Evolutionary conservation across 306 rosid genomes (phyloP), one percentile per base, ranked within the genome.

Genomic region (Cucumis melo): DNA sequence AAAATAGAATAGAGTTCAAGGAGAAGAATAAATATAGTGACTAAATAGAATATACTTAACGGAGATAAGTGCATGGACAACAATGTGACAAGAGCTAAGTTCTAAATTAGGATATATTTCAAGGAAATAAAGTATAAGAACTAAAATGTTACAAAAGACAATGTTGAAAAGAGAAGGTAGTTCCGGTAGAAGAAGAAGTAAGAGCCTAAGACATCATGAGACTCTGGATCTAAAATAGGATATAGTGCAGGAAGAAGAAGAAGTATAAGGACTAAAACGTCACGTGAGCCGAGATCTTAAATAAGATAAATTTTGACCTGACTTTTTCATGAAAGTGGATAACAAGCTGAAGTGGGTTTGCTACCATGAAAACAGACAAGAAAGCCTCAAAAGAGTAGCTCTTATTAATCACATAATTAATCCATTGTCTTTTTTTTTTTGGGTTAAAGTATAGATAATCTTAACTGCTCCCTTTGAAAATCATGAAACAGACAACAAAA

Each of bases 391-490:
- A 62, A 80, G 39, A 76, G 73, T 77, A 78, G 73, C 78, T 63
- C 81, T 73, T 62, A 71, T 75, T 79, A 79, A 64, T 77, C 38
- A 38, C 65, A 79, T 81, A 58, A 71, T 83, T 84, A 64, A 38
- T 64, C 85, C 36, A 29, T 6, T 80, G 81, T 86, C 16, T 48
- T 48, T 51, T 46, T 51, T 46, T 44, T 2, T 46, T 46, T 46
- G 53, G 53, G 59, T 83, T 85, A 84, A 80, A 85, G 82, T 78
- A 84, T 79, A 85, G 78, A 80, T 79, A 78, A 85, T 82, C 87
- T 86, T 82, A 72, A 95, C 98, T 87, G 88, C 99, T 89, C 98
- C 93, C 90, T 90, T 89, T 84, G 97, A 95, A 92, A 90, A 88
- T 83, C 75, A 87, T 87, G 92, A 87, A 89, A 84, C 81, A 83